Evolutionary conservation across 768 basidiomycete genomes (phyloP), one percentile per base, ranked within the genome.

Genomic region (Mycena floridula): DNA sequence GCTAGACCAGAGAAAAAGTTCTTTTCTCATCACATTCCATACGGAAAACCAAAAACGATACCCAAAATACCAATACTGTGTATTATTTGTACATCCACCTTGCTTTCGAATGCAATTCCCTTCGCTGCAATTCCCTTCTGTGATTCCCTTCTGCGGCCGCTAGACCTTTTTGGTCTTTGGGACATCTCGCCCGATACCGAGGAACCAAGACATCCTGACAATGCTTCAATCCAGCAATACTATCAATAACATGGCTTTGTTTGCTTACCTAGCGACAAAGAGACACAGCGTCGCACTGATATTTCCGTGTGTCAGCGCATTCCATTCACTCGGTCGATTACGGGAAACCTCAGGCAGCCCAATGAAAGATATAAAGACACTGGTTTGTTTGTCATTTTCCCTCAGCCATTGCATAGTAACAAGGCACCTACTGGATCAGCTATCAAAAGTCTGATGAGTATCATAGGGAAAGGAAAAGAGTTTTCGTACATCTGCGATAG

Each of bases 281-380:
- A 89, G 66, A 21, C 80, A 61, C 24, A 81, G 42, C 20, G 76
- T 74, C 46, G 79, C 65, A 3, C 84, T 79, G 55, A 88, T 81
- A 54, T 89, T 90, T 25, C 86, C 87, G 51, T 89, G 86, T 0
- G 79, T 84, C 69, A 76, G 82, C 22, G 69, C 56, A 59, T 88
- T 89, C 88, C 86, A 90, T 12, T 56, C 53, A 7, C 57, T 58
- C 26, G 75, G n/a, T n/a, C n/a, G 65, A 22, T 67, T 63, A 47
- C 69, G 70, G 49, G 85, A 59, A 22, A 74, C 65, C 25, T 61
- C 51, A 1, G 88, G 88, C 23, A 88, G 72, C 7, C 74, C 74
- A 28, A 76, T 43, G 53, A 79, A 72, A 13, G 81, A 78, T 25
- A 68, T 71, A 15, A 65, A 55, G 49, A 89, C 74, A 55, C 87